These are phyloP conservation scores for Chiua virens DNA, from an alignment of 768 basidiomycete species.

Conservation along the genomic window DNA sequence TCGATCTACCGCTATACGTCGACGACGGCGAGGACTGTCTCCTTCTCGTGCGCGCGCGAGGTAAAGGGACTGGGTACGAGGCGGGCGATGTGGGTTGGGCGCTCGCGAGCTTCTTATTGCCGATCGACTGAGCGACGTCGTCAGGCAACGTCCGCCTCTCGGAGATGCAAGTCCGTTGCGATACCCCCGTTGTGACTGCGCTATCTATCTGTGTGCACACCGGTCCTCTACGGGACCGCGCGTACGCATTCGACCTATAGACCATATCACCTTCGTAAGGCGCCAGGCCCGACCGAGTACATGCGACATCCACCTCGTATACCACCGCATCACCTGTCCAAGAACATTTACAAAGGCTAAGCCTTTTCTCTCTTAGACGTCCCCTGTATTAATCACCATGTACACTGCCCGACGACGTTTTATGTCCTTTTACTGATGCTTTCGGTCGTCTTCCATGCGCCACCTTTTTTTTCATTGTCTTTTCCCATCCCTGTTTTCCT, in stretches of 20 bases:
- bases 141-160: background rate
- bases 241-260: too few species aligned
- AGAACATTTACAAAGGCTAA: background rate
- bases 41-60: constrained; percentile 60
- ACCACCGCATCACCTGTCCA: constrained; percentile 6
- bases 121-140: constrained; percentile 39
- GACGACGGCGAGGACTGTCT: constrained; percentile 79
- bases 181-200: constrained; percentile 10
- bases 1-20: constrained; percentile 72
- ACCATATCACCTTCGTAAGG: constrained; percentile 1
- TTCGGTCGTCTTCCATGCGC: too few species aligned
- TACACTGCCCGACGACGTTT: too few species aligned
- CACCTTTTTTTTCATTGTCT: too few species aligned
- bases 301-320: background rate
- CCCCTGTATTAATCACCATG: too few species aligned
- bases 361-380: too few species aligned
- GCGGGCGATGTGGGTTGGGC: constrained; percentile 70
- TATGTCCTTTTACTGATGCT: too few species aligned
- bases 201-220: constrained; percentile 12
- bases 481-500: too few species aligned
- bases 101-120: constrained; percentile 77
- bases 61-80: constrained; percentile 23
- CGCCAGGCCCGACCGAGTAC: constrained; percentile 6
- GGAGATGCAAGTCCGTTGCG: constrained; percentile 11
- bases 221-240: too few species aligned